phyloP scores from a whole-genome alignment of 2,329 filamentous ascomycete species.

The Diaporthe vexans region DNA sequence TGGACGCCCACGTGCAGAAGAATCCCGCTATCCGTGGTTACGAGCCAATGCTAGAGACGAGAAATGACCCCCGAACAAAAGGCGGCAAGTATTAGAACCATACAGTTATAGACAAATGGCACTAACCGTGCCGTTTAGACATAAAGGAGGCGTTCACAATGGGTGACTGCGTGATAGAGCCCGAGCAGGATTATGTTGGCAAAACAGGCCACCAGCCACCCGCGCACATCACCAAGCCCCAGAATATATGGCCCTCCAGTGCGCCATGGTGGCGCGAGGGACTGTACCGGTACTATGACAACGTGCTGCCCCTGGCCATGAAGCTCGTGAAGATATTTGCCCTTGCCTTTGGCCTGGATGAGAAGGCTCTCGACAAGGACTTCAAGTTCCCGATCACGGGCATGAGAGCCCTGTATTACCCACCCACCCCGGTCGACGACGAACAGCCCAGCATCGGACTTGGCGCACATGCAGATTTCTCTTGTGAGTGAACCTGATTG shows the following conservation, averaged over 20 bases:
- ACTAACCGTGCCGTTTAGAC: constrained; percentile 38
- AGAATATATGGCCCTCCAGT: constrained; percentile 52
- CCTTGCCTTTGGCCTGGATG: constrained; percentile 55
- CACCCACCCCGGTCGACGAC: constrained; percentile 50
- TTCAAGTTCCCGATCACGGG: constrained; percentile 58
- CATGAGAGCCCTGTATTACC: constrained; percentile 57
- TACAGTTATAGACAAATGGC: not conserved
- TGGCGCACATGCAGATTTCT: constrained; percentile 58
- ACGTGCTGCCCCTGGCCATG: constrained; percentile 49
- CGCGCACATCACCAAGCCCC: constrained; percentile 47
- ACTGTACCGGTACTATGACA: constrained; percentile 52
- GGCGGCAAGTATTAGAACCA: constrained; percentile 44
- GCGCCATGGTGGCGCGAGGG: constrained; percentile 52
- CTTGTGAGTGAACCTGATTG: constrained; percentile 45
- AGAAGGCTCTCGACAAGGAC: constrained; percentile 53
- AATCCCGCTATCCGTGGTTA: constrained; percentile 53
- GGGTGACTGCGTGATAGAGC: constrained; percentile 54
- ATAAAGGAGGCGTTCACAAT: constrained; percentile 54
- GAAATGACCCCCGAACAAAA: constrained; percentile 49
- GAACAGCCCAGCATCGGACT: constrained; percentile 50
- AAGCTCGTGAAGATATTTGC: constrained; percentile 53
- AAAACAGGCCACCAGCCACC: constrained; percentile 47
- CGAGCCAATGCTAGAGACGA: constrained; percentile 53
- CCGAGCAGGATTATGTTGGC: constrained; percentile 52
- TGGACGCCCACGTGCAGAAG: constrained; percentile 54